Evolutionary conservation across 2,329 filamentous ascomycete genomes (phyloP), one percentile per base, ranked within the genome.

Genomic region (Colletotrichum godetiae): DNA sequence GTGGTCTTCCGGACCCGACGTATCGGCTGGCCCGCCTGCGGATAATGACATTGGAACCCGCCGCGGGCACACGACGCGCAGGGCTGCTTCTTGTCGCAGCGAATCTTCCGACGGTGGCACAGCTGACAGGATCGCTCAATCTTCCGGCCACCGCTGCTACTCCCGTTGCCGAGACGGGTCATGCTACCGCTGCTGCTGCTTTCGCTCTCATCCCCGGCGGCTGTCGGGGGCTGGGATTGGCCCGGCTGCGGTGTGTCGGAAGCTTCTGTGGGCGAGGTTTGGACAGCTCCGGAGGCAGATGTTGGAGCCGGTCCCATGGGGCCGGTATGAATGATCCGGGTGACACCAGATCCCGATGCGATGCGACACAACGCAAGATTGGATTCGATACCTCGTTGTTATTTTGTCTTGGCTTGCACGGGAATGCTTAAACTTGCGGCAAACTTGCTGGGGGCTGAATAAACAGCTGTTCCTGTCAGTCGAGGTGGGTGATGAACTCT

Each of bases 51-150:
- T 8, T 77, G 68, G 31, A 77, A 76, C 0, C 78, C 77, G 37
- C 78, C 77, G 31, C 76, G 75, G 13, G 29, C 62, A 52, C 78
- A 79, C 5, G 76, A 55, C 12, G 76, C 72, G 67, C 81, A 83
- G 8, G 80, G 80, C n/a, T 77, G 49, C 33, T 69, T 76, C 68
- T 79, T 80, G 72, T 80, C 78, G 57, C 81, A 83, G 15, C 78
- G 77, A 24, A 82, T 74, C 65, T 82, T 83, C 52, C 76, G 76
- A 29, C 76, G 74, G 68, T 79, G 78, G 75, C 81, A 83, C 4
- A 74, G 68, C n/a, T 68, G 66, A 56, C 81, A 82, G 7, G 82
- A 83, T 22, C 81, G 77, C 42, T 75, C 68, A n/a, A 66, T 52
- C 53, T 56, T 75, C 19, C 72, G 68, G 37, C 57, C 68, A 42